Percentiles rank a stretch among this genome's conserved stretches.
These are phyloP conservation scores for Trifolium repens DNA, from an alignment of 306 rosid genomes.

Conservation along the genomic window DNA sequence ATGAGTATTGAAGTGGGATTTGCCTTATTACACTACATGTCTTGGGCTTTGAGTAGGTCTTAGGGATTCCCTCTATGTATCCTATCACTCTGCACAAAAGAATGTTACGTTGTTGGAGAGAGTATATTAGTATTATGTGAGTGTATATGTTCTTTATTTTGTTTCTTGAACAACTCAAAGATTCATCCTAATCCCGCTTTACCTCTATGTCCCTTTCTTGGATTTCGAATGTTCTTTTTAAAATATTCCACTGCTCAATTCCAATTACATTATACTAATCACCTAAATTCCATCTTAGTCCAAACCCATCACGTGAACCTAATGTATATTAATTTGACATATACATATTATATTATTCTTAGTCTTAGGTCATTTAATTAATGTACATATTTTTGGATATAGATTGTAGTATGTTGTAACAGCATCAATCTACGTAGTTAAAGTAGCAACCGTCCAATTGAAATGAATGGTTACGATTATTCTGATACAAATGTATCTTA, in stretches of 20 bases:
- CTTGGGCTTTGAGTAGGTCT: slow-evolving; percentile 59
- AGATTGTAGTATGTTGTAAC: too few species aligned
- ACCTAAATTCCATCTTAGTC: slow-evolving; percentile 49
- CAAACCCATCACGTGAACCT: slow-evolving; percentile 81
- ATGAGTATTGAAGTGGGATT: slow-evolving; percentile 60
- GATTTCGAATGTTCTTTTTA: slow-evolving; percentile 49
- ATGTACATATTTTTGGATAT: background rate
- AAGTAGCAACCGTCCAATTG: too few species aligned
- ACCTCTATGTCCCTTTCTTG: slow-evolving; percentile 49
- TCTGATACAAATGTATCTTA: too few species aligned
- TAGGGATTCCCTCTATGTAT: slow-evolving; percentile 77
- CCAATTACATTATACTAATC: slow-evolving; percentile 43
- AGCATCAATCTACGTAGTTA: too few species aligned
- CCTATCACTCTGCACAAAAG: slow-evolving; percentile 48
- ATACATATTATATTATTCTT: background rate
- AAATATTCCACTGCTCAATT: slow-evolving; percentile 49
- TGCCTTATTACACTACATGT: slow-evolving; percentile 32
- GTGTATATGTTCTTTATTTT: slow-evolving; percentile 23
- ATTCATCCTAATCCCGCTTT: slow-evolving; percentile 47
- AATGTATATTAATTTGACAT: background rate
- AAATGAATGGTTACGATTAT: too few species aligned
- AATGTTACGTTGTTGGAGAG: slow-evolving; percentile 47
- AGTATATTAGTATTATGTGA: background rate
- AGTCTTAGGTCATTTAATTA: background rate
- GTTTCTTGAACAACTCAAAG: slow-evolving; percentile 51